Percentiles rank a stretch among this genome's conserved stretches.
phyloP scores from a whole-genome alignment of 371 early-diverging fungal genomes.

The Antonospora locustae region DNA sequence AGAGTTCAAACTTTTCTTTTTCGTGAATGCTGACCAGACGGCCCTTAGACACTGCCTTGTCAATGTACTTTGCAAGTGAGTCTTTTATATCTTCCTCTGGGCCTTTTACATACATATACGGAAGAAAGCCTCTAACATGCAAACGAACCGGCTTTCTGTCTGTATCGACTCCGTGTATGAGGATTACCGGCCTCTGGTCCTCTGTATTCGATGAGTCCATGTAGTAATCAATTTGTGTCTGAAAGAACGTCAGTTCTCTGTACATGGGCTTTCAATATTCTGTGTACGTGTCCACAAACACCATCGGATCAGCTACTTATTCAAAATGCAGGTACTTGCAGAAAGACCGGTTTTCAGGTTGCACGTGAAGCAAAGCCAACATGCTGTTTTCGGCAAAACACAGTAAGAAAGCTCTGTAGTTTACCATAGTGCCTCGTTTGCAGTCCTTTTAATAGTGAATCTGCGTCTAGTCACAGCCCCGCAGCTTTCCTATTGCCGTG shows the following conservation, averaged over 20 bases:
- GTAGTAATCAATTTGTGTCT: slow-evolving; percentile 42
- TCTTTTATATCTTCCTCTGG: slow-evolving; percentile 55
- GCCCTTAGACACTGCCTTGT: slow-evolving; percentile 24
- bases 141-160: slow-evolving; percentile 69
- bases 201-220: slow-evolving; percentile 12
- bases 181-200: slow-evolving; percentile 21
- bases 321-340: too few relatives aligned
- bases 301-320: too few relatives aligned
- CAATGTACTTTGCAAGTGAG: slow-evolving; percentile 8
- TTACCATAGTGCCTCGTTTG: too few relatives aligned
- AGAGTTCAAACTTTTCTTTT: slow-evolving; percentile 65
- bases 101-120: slow-evolving; percentile 82
- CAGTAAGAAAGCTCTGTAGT: too few relatives aligned
- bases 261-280: slow-evolving; percentile 14
- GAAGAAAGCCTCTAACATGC: slow-evolving; percentile 73
- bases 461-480: too few relatives aligned
- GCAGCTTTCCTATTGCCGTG: too few relatives aligned
- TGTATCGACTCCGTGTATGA: slow-evolving; percentile 54
- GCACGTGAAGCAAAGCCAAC: too few relatives aligned
- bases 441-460: too few relatives aligned
- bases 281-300: too few relatives aligned
- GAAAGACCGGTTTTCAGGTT: too few relatives aligned
- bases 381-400: too few relatives aligned
- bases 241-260: slow-evolving; percentile 35
- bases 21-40: too few relatives aligned